phyloP scores from a whole-genome alignment of 176 grass and related monocot genomes.

The Cenchrus fungigraminus region DNA sequence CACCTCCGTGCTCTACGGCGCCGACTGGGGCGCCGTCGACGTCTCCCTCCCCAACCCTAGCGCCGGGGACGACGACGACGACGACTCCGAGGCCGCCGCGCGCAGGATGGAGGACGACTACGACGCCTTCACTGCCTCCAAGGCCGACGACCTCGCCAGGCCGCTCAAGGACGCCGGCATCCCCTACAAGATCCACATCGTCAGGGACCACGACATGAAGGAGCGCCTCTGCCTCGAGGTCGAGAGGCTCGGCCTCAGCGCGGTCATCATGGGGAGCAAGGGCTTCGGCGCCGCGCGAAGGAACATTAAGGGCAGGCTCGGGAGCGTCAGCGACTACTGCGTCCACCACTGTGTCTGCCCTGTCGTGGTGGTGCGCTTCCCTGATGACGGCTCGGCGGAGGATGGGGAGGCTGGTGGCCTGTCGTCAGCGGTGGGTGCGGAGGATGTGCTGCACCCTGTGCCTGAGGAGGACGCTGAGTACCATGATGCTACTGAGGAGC shows the following conservation, averaged over 20 bases:
- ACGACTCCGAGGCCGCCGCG: conserved; percentile 62
- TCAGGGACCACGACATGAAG: conserved; percentile 97
- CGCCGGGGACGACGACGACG: conserved; percentile 40
- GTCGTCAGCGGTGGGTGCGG: not conserved
- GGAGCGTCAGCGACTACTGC: conserved; percentile 97
- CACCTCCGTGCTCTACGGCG: conserved; percentile 88
- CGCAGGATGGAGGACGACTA: conserved; percentile 84
- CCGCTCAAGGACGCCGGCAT: conserved; percentile 73
- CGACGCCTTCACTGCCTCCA: conserved; percentile 69
- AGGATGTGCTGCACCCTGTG: conserved; percentile 69
- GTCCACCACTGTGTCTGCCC: conserved; percentile 96
- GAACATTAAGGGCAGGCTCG: conserved; percentile 77
- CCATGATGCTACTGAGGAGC: conserved; percentile 75
- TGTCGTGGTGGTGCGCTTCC: conserved; percentile 85
- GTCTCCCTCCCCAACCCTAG: conserved; percentile 52
- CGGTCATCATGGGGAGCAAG: conserved; percentile 97
- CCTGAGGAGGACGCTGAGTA: conserved; percentile 87
- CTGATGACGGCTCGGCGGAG: conserved; percentile 51
- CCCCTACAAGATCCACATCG: conserved; percentile 94
- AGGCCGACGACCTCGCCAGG: conserved; percentile 76
- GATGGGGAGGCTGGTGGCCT: conserved; percentile 13
- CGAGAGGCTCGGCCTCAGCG: conserved; percentile 83
- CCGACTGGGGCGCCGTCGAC: conserved; percentile 90
- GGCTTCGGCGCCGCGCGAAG: conserved; percentile 75
- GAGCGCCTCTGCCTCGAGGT: conserved; percentile 99